phyloP scores from a whole-genome alignment of 495 filamentous ascomycete species.

The Talaromyces wortmannii region DNA sequence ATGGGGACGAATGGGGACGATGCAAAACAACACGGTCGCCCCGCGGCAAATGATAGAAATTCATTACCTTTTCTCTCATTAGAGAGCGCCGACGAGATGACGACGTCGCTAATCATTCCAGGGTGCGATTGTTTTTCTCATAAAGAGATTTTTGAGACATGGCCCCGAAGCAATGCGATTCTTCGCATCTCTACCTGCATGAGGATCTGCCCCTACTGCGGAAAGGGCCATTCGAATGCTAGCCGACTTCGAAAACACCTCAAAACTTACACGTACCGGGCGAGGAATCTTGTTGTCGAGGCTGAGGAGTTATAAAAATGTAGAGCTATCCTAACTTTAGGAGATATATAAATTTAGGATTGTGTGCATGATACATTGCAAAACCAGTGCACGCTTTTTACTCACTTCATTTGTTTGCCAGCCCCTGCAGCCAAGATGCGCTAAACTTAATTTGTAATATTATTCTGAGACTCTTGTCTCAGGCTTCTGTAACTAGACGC shows the following conservation, averaged over 20 bases:
- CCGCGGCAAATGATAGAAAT: not conserved
- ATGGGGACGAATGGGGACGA: not conserved
- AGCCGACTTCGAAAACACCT: conserved; percentile 9
- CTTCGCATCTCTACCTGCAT: conserved; percentile 8
- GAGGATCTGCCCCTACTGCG: conserved; percentile 9
- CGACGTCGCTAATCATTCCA: not conserved
- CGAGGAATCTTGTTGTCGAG: conserved; percentile 5
- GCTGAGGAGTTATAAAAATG: too few species aligned
- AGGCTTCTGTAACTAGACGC: too few species aligned
- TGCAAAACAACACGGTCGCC: too few species aligned
- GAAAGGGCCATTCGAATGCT: conserved; percentile 4
- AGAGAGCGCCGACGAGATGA: not conserved
- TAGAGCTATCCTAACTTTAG: too few species aligned
- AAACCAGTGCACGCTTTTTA: too few species aligned
- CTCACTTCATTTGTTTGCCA: too few species aligned
- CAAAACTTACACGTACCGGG: conserved; percentile 4
- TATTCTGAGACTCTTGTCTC: too few species aligned
- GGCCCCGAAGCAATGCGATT: conserved; percentile 6
- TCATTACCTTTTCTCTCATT: not conserved
- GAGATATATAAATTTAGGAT: too few species aligned
- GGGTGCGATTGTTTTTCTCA: not conserved
- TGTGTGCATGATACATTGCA: too few species aligned
- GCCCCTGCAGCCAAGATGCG: too few species aligned
- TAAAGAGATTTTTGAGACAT: not conserved
- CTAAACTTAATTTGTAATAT: too few species aligned